Conservation (phyloP, 73 alveolate genomes). For the Blepharisma japonicum region DNA sequence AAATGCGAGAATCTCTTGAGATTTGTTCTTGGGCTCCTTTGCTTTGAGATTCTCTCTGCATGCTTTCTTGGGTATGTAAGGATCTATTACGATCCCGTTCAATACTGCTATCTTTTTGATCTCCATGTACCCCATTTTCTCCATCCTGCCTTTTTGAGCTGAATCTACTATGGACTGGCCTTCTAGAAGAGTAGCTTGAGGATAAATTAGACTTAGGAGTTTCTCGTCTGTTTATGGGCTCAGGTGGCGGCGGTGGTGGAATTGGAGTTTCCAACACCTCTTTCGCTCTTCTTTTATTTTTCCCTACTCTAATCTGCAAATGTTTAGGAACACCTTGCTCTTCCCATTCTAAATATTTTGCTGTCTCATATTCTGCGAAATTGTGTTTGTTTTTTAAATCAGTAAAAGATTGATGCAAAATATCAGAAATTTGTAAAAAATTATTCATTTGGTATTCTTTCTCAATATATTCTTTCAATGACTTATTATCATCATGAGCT, state of each 20-base stretch:
- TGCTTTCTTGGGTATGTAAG: no score
- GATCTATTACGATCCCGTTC: no score
- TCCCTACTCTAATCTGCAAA: background rate
- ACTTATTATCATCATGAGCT: background rate
- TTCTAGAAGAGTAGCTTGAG: no score
- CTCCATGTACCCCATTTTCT: no score
- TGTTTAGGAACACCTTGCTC: background rate
- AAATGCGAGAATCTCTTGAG: no score
- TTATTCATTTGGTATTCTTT: background rate
- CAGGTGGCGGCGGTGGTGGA: conserved; percentile 1
- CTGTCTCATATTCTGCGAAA: conserved; percentile 2
- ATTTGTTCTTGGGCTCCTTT: no score
- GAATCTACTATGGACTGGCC: no score
- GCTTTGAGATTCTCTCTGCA: no score
- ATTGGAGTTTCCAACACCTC: background rate
- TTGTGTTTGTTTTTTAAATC: background rate
- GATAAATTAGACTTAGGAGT: no score
- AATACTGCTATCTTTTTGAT: no score
- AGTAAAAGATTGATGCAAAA: background rate
- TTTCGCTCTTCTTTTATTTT: background rate
- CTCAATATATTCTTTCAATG: background rate
- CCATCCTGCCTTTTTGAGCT: no score
- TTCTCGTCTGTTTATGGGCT: no score
- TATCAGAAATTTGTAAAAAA: background rate
- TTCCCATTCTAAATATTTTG: conserved; percentile 25